Evolutionary conservation across 169 alveolate species (phyloP).

Genomic region (Plasmodium sp.): DNA sequence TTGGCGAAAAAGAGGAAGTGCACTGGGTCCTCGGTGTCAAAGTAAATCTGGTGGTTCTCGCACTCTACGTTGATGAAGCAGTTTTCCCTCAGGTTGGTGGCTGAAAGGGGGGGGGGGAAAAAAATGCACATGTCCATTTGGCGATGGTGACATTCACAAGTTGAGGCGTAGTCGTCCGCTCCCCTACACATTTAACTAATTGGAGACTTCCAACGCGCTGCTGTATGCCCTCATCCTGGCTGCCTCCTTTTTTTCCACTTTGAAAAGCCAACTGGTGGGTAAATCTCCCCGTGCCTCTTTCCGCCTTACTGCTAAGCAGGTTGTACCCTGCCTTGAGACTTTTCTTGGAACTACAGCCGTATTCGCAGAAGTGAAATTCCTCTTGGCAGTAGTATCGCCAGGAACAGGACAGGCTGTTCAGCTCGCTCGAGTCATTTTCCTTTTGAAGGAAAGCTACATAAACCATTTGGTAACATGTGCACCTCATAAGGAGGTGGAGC

Average conservation of each 20-base stretch:
- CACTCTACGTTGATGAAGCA: constrained; percentile 51
- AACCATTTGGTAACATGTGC: constrained; percentile 51
- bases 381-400: constrained; percentile 57
- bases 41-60: constrained; percentile 37
- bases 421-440: not conserved
- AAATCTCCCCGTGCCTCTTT: not conserved
- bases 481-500: constrained; percentile 3
- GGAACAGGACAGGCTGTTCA: constrained; percentile 25
- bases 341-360: constrained; percentile 52
- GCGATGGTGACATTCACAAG: not conserved
- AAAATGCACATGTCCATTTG: not conserved
- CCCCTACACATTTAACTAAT: not conserved
- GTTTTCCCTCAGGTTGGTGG: constrained; percentile 1
- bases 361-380: constrained; percentile 24
- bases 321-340: constrained; percentile 40
- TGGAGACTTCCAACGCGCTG: not conserved
- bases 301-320: constrained; percentile 31
- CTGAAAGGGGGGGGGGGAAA: not conserved
- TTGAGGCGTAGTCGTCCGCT: not conserved
- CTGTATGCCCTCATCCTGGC: not conserved
- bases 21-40: constrained; percentile 29
- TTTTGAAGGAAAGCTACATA: constrained; percentile 11
- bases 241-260: not conserved
- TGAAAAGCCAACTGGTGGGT: not conserved
- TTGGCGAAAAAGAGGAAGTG: constrained; percentile 45